Base-by-base conservation (phyloP, 1,284 basidiomycete species). In the Microbotryum silenes-acaulis region DNA sequence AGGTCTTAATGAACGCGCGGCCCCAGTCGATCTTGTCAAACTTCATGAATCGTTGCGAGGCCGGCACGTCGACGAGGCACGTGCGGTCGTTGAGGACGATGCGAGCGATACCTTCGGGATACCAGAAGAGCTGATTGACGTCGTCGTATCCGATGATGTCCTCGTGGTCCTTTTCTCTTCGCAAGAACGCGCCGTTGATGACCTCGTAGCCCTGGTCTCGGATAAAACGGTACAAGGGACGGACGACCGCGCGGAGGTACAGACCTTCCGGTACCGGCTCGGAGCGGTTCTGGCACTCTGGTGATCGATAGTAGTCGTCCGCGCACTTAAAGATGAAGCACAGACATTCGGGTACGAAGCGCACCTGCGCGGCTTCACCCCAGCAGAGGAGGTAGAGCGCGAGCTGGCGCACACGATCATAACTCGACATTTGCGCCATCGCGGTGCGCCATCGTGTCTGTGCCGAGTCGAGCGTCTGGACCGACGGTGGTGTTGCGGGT, bases 251-350 rank as follows among this genome's bases (percentile, higher is more conserved):
- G 50, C 87, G 85, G 31, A 99, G 81, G 75, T 97, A 99, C 20
- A 97, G 80, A 2, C 94, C 96, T 72, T 98, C 96, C 0, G 92
- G 91, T 0, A 97, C 91, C 0, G 93, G 85, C 63, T 97, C 94
- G 62, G 91, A 80, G 60, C 91, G 81, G 76, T 85, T 91, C 77
- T 98, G 96, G 74, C 96, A 98, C 75, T 98, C 96, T n/a, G 93
- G 87, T 20, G 91, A 94, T 52, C 94, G 92, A 77, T 99, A 98
- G 77, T 97, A 98, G 78, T 99, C 94, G 76, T 98, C 94, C 27
- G 94, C 96, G 74, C 96, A 98, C 80, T 99, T 97, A 88, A 98
- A 98, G 78, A 98, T 96, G 82, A 97, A 98, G 78, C 92, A 97
- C 59, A 97, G 78, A 73, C 91, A 94, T 76, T 99, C 94, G 27